Evolutionary conservation across 1,284 basidiomycete species (phyloP), one percentile per base, ranked within the genome.

Genomic region (Fomitopsis palustris): DNA sequence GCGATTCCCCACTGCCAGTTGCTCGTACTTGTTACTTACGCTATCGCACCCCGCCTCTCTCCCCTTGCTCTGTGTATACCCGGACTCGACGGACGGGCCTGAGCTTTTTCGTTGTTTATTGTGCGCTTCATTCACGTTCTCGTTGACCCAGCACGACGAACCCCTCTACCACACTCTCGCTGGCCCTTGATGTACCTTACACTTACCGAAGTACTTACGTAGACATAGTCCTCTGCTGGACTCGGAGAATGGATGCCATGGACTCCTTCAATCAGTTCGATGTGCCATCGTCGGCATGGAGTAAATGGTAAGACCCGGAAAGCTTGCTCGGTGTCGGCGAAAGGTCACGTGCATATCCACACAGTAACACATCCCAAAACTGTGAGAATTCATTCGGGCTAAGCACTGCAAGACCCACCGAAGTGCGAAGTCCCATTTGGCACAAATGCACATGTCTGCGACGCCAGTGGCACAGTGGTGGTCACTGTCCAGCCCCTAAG

Each of bases 71-170:
- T 42, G 38, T 57, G 56, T 57, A 57, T 57, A 57, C 56, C 56
- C 56, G 56, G 51, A 57, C 56, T 53, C 16, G 55, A 56, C 23
- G 56, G 49, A 57, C 56, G 56, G 56, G 56, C 49, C 35, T n/a
- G 23, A 49, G 33, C 31, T 45, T 56, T n/a, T 39, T 16, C 17
- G 35, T 43, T 56, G 55, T 49, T 56, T 49, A 56, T 56, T 56
- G 23, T 35, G 35, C 49, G 7, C 12, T 39, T 42, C n/a, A 17
- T 54, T 31, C 16, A 41, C 23, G 25, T 21, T 21, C 27, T 29
- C n/a, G 31, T 21, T 38, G 19, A 19, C 31, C 27, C 27, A 41
- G 27, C n/a, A 25, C 31, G 49, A 52, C 49, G 25, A 12, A 45
- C 23, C 23, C 43, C 43, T 10, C 9, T 16, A 47, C 23, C 25